Evolutionary conservation across 164 flowering plant species (phyloP).

Genomic region (Berberis vulgaris): DNA sequence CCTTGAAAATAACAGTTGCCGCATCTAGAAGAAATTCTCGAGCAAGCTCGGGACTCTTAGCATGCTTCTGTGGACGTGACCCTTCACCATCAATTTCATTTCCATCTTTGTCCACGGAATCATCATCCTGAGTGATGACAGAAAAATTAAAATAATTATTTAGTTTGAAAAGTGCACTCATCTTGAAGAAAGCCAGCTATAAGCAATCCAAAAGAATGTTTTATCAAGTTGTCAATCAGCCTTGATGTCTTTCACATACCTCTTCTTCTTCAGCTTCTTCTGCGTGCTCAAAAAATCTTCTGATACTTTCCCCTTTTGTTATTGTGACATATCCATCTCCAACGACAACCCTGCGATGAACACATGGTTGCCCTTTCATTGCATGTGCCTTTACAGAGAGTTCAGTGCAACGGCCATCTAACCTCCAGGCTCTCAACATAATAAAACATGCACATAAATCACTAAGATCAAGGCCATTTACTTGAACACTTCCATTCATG

Average conservation of each 20-base stretch:
- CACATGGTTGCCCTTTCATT: slow-evolving; percentile 86
- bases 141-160: neutral
- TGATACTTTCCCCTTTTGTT: slow-evolving; percentile 76
- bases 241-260: slow-evolving; percentile 30
- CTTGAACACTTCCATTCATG: slow-evolving; percentile 62
- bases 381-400: slow-evolving; percentile 95
- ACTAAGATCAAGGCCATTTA: slow-evolving; percentile 69
- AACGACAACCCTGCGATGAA: slow-evolving; percentile 85
- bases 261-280: slow-evolving; percentile 99
- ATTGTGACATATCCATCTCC: slow-evolving; percentile 93
- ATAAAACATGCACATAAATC: slow-evolving; percentile 76
- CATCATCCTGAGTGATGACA: slow-evolving; percentile 65
- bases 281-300: slow-evolving; percentile 95
- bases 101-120: slow-evolving; percentile 90
- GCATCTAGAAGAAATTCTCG: slow-evolving; percentile 99
- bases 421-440: slow-evolving; percentile 83
- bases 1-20: slow-evolving; percentile 93
- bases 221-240: slow-evolving; percentile 1
- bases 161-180: neutral
- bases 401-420: slow-evolving; percentile 86
- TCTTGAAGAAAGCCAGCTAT: neutral
- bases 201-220: neutral
- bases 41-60: slow-evolving; percentile 99
- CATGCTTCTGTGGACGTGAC: slow-evolving; percentile 97
- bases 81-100: slow-evolving; percentile 96